Evolutionary conservation across 257 asterid species (phyloP).

Genomic region (Pogostemon cablin): DNA sequence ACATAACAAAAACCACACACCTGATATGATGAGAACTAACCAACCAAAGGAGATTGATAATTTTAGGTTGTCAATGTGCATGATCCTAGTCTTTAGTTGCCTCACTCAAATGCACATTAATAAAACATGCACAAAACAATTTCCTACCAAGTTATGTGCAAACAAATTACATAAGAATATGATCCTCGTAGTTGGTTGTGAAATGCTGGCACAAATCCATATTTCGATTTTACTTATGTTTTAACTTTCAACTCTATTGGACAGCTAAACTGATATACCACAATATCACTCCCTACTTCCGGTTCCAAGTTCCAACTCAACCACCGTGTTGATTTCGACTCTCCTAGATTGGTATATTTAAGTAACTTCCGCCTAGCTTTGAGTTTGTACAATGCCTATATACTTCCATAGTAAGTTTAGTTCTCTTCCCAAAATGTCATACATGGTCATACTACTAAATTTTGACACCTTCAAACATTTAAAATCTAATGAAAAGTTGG

Average conservation of each 20-base stretch:
- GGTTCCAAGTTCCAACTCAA: not conserved
- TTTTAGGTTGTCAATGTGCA: not conserved
- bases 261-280: not conserved
- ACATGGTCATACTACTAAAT: not conserved
- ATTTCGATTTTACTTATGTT: not conserved
- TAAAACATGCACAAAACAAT: not conserved
- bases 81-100: not conserved
- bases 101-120: not conserved
- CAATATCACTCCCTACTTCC: not conserved
- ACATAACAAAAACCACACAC: not conserved
- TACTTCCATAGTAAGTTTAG: not conserved
- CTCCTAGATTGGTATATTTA: too few species aligned
- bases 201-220: not conserved
- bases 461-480: not conserved
- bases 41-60: not conserved
- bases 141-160: not conserved
- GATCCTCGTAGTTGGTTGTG: not conserved
- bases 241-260: not conserved
- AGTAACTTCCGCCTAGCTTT: not conserved
- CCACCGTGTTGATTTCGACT: not conserved
- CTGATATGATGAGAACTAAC: not conserved
- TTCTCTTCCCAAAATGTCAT: not conserved
- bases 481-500: not conserved
- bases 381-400: not conserved
- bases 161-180: not conserved